Conservation (phyloP, 1,139 yeast species). For the Meyerozyma carpophila region DNA sequence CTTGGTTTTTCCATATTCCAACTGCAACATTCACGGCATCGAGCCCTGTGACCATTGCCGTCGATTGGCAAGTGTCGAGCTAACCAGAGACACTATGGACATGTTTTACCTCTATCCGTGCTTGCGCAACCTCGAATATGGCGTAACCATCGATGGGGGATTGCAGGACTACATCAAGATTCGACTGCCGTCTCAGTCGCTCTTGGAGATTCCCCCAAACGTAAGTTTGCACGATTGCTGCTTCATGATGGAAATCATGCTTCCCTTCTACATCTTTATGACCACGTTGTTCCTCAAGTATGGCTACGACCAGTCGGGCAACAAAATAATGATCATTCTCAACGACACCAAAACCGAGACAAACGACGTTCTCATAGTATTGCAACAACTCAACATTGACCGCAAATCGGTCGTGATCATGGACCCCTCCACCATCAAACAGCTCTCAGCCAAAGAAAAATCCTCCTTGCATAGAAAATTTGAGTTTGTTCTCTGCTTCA, state of each 20-base stretch:
- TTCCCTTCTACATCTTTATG: slow-evolving; percentile 24
- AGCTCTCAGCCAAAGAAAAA: slow-evolving; percentile 10
- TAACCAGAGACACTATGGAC: slow-evolving; percentile 8
- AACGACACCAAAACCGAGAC: slow-evolving; percentile 25
- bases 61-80: slow-evolving; percentile 2
- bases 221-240: slow-evolving; percentile 36
- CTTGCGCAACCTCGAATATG: slow-evolving; percentile 23
- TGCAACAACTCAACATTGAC: slow-evolving; percentile 25
- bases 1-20: slow-evolving; percentile 33
- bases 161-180: slow-evolving; percentile 33
- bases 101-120: slow-evolving; percentile 17
- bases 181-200: slow-evolving; percentile 18
- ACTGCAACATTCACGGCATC: slow-evolving; percentile 23
- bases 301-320: slow-evolving; percentile 3
- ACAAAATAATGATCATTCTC: slow-evolving; percentile 19
- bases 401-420: slow-evolving; percentile 23
- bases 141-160: slow-evolving; percentile 36
- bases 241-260: slow-evolving; percentile 28
- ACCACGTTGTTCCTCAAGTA: slow-evolving; percentile 16
- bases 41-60: slow-evolving; percentile 21
- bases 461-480: neutral
- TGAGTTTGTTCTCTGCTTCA: neutral
- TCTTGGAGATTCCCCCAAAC: slow-evolving; percentile 24
- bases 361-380: slow-evolving; percentile 33
- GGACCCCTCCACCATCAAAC: slow-evolving; percentile 15